Evolutionary conservation across 2,329 filamentous ascomycete genomes (phyloP), one percentile per base, ranked within the genome.

Genomic region (Ambrosiella xylebori): DNA sequence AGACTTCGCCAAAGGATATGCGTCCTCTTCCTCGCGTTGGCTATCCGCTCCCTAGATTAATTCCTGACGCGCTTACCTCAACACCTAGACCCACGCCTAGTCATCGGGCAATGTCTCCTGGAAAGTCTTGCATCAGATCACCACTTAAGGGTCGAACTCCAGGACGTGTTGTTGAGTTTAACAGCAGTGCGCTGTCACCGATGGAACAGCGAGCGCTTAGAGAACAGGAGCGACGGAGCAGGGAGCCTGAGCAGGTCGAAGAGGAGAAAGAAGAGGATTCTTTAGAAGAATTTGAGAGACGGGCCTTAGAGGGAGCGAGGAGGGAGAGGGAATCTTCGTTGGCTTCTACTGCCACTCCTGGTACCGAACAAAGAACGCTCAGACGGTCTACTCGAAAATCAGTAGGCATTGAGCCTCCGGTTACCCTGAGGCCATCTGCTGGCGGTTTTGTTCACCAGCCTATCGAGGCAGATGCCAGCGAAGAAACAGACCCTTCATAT

Each of bases 161-260:
- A 0, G 79, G 79, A 3, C 74, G 76, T 0, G 75, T 81, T 0
- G 79, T 82, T 12, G 77, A 79, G 59, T 81, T 81, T 62, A 75
- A 74, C 0, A 75, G 73, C 65, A 76, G 71, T 64, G 73, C 73
- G 1, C 65, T 75, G 6, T 75, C 74, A 2, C 74, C 75, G 1
- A 63, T 70, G 1, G 70, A 72, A 8, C 72, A 76, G 61, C 70
- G 69, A 41, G 13, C 35, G 17, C 2, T 63, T 62, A 47, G 59
- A 1, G 15, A 50, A 1, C 57, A 62, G 39, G 44, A 54, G 13
- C 52, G 57, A 37, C 39, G 38, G 35, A 41, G 45, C 13, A 27
- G 52, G 50, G 54, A 54, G 5, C 41, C 40, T 38, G 59, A 54
- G 12, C 39, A 53, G 13, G 37, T 45, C 27, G 54, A 59, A 17